phyloP scores from a whole-genome alignment of 2,329 filamentous ascomycete species.

The Dothistroma septosporum region DNA sequence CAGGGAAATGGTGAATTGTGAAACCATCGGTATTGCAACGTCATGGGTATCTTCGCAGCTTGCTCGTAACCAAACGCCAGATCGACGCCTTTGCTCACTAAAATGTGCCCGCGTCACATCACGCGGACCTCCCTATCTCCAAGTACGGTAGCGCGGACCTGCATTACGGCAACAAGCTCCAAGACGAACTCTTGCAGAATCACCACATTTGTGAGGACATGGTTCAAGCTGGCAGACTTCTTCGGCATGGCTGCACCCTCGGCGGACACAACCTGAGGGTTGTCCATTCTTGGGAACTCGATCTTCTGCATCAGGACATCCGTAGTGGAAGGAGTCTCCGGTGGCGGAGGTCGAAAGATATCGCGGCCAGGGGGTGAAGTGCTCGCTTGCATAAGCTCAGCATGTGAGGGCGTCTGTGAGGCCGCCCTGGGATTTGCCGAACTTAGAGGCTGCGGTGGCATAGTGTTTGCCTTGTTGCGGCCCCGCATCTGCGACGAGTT shows the following conservation, averaged over 20 bases:
- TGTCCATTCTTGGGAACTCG: conserved; percentile 17
- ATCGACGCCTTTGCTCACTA: too few species aligned
- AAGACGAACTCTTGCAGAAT: conserved; percentile 50
- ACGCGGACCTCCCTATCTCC: conserved; percentile 38
- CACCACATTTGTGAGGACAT: conserved; percentile 50
- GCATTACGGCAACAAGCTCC: conserved; percentile 47
- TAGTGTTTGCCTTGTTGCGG: conserved; percentile 18
- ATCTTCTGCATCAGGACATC: conserved; percentile 34
- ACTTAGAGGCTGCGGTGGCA: conserved; percentile 10
- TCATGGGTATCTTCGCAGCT: conserved; percentile 82
- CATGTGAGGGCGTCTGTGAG: conserved; percentile 9
- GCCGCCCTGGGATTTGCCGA: conserved; percentile 9
- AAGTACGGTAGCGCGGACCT: conserved; percentile 47
- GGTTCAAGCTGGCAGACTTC: conserved; percentile 43
- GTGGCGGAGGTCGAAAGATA: conserved; percentile 34
- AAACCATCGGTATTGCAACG: too few species aligned
- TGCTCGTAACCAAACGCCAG: too few species aligned
- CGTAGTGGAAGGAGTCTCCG: conserved; percentile 34
- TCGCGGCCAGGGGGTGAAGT: conserved; percentile 1
- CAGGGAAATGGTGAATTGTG: too few species aligned
- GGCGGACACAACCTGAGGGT: neutral
- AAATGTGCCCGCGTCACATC: neutral
- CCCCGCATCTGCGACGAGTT: conserved; percentile 20
- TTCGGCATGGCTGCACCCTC: conserved; percentile 23
- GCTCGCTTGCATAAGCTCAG: conserved; percentile 18